Evolutionary conservation across 345 rosid species (phyloP).

Genomic region (Microcos paniculata): DNA sequence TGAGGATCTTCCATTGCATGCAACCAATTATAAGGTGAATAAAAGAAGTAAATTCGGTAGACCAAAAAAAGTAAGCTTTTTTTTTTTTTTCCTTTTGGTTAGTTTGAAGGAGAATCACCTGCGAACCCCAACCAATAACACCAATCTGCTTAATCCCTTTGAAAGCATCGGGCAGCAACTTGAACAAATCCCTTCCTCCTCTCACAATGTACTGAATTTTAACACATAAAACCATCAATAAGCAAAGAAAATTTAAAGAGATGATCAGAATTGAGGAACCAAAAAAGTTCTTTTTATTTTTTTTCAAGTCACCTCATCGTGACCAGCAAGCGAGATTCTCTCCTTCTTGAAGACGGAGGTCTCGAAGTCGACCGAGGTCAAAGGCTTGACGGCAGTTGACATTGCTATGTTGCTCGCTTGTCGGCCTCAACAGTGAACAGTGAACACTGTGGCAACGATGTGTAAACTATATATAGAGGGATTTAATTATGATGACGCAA

Average conservation of each 20-base stretch:
- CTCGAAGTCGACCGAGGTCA: constrained; percentile 53
- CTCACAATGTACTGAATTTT: constrained; percentile 76
- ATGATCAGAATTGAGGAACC: not conserved
- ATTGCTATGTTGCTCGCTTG: no score
- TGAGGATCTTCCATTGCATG: not conserved
- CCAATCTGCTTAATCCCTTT: constrained; percentile 94
- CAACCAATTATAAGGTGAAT: not conserved
- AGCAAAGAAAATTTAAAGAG: constrained; percentile 10
- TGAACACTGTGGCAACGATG: no score
- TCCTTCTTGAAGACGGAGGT: constrained; percentile 83
- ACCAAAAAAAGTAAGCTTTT: not conserved
- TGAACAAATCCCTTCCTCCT: constrained; percentile 94
- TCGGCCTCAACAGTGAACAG: no score
- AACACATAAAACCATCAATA: not conserved
- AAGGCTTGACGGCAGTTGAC: constrained; percentile 39
- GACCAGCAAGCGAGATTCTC: constrained; percentile 71
- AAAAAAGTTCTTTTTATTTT: no score
- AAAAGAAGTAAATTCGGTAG: not conserved
- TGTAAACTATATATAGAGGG: no score
- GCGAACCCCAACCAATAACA: constrained; percentile 95
- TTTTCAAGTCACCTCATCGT: constrained; percentile 65
- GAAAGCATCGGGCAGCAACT: constrained; percentile 74
- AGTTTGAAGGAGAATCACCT: constrained; percentile 35
- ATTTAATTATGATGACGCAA: no score
- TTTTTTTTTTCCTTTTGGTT: no score